Evolutionary conservation across 2,329 filamentous ascomycete genomes (phyloP).

Genomic region (Akanthomyces muscarius): DNA sequence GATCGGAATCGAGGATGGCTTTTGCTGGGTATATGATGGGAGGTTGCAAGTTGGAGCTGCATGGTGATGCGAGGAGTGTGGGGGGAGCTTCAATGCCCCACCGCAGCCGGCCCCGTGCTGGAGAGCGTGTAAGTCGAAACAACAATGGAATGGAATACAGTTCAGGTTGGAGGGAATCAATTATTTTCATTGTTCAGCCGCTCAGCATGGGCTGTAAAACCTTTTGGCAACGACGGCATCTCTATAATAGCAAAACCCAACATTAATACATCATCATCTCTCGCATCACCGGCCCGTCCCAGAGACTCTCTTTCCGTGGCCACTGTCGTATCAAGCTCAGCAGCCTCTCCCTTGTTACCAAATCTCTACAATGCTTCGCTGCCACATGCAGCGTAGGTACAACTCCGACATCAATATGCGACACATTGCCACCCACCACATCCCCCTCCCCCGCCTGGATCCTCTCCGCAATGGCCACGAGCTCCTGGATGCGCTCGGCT

Average conservation of each 20-base stretch:
- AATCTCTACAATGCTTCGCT: constrained; percentile 16
- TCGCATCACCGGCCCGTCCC: constrained; percentile 22
- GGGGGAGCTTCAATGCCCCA: background rate
- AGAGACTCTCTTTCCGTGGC: constrained; percentile 21
- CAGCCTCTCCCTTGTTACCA: constrained; percentile 14
- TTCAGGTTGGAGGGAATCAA: too few relatives aligned
- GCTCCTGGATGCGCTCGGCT: constrained; percentile 15
- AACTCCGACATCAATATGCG: constrained; percentile 20
- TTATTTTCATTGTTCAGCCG: too few relatives aligned
- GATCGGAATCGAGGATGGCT: background rate
- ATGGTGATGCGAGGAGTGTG: too few relatives aligned
- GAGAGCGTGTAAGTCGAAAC: too few relatives aligned
- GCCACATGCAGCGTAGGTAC: constrained; percentile 20
- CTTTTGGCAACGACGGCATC: too few relatives aligned
- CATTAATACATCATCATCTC: background rate
- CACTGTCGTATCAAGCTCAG: constrained; percentile 18
- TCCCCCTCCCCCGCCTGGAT: constrained; percentile 6
- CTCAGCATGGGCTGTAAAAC: too few relatives aligned
- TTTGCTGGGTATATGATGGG: background rate
- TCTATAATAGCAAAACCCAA: too few relatives aligned
- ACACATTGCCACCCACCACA: background rate
- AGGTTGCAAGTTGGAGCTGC: constrained; percentile 1
- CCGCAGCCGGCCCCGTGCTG: background rate
- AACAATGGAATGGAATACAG: too few relatives aligned
- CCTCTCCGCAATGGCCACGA: constrained; percentile 13